These are phyloP conservation scores for Suillus subaureus DNA, from an alignment of 768 basidiomycete genomes.

Conservation along the genomic window DNA sequence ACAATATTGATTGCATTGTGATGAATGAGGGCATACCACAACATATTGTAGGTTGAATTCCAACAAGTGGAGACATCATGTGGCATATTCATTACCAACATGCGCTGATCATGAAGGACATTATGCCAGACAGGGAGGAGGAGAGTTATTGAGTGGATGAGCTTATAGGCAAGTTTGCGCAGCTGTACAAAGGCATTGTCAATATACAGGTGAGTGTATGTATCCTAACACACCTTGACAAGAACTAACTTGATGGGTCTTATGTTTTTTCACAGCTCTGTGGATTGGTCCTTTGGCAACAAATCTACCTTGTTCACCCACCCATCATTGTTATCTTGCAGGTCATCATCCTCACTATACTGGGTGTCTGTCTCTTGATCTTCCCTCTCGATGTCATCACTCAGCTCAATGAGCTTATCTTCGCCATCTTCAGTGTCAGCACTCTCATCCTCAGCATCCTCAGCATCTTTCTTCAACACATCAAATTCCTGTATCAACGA, in stretches of 20 bases:
- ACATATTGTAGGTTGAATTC: no score
- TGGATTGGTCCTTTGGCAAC: conserved; percentile 16
- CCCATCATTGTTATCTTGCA: conserved; percentile 16
- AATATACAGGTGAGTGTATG: background rate
- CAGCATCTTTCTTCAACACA: background rate
- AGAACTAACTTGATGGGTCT: conserved; percentile 17
- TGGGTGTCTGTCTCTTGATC: background rate
- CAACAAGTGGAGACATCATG: no score
- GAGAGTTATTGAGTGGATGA: no score
- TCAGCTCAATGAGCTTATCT: background rate
- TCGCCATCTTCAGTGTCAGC: background rate
- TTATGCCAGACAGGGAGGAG: no score
- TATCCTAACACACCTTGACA: conserved; percentile 16
- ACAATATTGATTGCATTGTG: no score
- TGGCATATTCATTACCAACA: no score
- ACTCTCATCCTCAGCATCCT: background rate
- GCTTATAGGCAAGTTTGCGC: no score
- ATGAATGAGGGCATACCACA: no score
- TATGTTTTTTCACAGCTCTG: conserved; percentile 16
- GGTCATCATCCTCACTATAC: background rate
- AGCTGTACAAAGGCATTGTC: no score
- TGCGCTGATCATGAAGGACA: no score
- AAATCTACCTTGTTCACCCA: conserved; percentile 18
- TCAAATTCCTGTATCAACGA: conserved; percentile 21
- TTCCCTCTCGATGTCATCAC: background rate